These are phyloP conservation scores for Phenoliferia sp. DNA, from an alignment of 1,284 basidiomycete genomes.

Conservation along the genomic window DNA sequence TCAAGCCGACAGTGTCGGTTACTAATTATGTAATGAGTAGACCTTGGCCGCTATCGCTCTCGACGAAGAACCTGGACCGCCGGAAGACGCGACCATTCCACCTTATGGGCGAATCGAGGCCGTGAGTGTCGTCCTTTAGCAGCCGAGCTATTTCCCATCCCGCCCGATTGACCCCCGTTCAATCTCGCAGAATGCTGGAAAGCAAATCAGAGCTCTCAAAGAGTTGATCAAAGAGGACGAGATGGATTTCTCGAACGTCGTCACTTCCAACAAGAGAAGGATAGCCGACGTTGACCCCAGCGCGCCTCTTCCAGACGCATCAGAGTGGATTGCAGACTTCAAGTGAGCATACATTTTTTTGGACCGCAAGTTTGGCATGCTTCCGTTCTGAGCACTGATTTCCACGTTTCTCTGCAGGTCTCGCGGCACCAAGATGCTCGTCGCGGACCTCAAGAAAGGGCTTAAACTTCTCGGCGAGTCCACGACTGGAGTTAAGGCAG, in stretches of 20 bases:
- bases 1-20: too few species aligned
- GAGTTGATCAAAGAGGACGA: not conserved
- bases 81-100: conserved; percentile 29
- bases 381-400: not conserved
- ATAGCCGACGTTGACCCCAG: not conserved
- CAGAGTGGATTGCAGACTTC: not conserved
- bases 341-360: not conserved
- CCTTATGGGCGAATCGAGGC: not conserved
- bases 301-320: not conserved
- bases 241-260: conserved; percentile 5
- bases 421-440: not conserved
- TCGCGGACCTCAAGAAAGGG: conserved; percentile 21
- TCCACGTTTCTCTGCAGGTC: not conserved
- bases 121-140: not conserved
- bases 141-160: not conserved
- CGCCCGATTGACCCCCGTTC: not conserved
- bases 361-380: too few species aligned
- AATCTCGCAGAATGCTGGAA: not conserved
- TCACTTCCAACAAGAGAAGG: conserved; percentile 11
- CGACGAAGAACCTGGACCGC: conserved; percentile 31
- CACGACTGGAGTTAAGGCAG: conserved; percentile 23
- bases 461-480: conserved; percentile 17
- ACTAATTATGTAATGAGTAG: not conserved
- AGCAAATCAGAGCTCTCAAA: not conserved
- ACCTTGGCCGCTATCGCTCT: conserved; percentile 33